These are phyloP conservation scores for Phytophthora macrochlamydospora DNA, from an alignment of 352 stramenopile species.

Conservation along the genomic window DNA sequence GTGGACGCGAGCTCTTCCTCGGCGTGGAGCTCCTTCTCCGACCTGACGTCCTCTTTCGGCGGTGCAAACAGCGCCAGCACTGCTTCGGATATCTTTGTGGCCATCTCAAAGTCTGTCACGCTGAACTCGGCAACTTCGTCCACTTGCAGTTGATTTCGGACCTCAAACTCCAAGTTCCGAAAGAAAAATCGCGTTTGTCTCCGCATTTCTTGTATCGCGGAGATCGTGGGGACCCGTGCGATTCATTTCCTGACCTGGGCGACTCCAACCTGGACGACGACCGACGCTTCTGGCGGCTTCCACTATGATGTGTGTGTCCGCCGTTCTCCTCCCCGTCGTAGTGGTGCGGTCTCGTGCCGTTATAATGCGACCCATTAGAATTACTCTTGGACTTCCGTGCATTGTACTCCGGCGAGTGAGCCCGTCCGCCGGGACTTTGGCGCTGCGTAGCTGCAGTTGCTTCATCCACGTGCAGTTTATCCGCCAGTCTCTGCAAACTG, in stretches of 20 bases:
- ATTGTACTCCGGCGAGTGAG: conserved; percentile 13
- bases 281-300: conserved; percentile 15
- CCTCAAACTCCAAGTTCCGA: conserved; percentile 70
- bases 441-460: conserved; percentile 8
- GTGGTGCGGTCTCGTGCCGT: conserved; percentile 18
- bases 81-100: conserved; percentile 70
- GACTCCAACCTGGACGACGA: conserved; percentile 27
- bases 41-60: conserved; percentile 16
- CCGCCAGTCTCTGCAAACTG: conserved; percentile 63
- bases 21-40: conserved; percentile 21
- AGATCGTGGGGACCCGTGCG: conserved; percentile 5
- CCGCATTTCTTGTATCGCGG: conserved; percentile 54
- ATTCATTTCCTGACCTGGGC: conserved; percentile 10
- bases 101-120: conserved; percentile 83
- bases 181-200: conserved; percentile 90
- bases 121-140: conserved; percentile 82
- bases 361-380: conserved; percentile 16
- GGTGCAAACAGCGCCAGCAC: conserved; percentile 52
- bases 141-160: conserved; percentile 69
- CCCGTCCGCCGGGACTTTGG: conserved; percentile 1
- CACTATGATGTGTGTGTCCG: conserved; percentile 17
- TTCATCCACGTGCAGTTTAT: conserved; percentile 48
- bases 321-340: conserved; percentile 30
- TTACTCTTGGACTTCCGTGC: conserved; percentile 24
- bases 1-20: conserved; percentile 1